A percentile compares a stretch with the other conserved stretches of the same genome.
phyloP scores from a whole-genome alignment of 805 yeast genomes.

The Cephaloascus albidus region DNA sequence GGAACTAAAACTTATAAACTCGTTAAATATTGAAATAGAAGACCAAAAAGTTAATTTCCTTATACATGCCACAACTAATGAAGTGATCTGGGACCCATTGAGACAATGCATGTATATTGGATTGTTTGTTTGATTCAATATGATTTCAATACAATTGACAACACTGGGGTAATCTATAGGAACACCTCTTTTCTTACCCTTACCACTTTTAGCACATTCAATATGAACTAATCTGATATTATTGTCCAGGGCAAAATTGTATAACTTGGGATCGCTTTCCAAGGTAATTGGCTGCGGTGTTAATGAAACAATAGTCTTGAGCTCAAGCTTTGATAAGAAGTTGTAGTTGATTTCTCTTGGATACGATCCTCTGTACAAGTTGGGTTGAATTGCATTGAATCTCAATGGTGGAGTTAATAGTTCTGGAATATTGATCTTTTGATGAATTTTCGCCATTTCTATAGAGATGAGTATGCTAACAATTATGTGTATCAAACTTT shows the following conservation, averaged over 20 bases:
- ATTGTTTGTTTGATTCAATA: conserved; percentile 47
- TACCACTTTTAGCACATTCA: conserved; percentile 57
- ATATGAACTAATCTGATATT: conserved; percentile 62
- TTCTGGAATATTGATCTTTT: too few relatives aligned
- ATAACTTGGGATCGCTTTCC: conserved; percentile 40
- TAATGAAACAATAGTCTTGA: conserved; percentile 68
- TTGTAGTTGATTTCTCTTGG: conserved; percentile 70
- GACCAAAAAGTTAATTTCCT: conserved; percentile 85
- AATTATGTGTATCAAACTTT: too few relatives aligned
- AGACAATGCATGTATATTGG: conserved; percentile 82
- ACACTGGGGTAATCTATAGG: conserved; percentile 66
- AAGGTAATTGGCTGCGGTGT: conserved; percentile 65
- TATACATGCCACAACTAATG: conserved; percentile 77
- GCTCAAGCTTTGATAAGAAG: conserved; percentile 53
- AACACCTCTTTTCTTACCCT: conserved; percentile 75
- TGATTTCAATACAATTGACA: conserved; percentile 45
- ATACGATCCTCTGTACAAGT: conserved; percentile 75
- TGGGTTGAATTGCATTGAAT: conserved; percentile 61
- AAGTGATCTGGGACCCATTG: conserved; percentile 84
- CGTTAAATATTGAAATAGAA: conserved; percentile 77
- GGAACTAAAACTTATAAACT: conserved; percentile 68
- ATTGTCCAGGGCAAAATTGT: conserved; percentile 40
- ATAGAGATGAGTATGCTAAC: too few relatives aligned
- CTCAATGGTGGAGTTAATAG: conserved; percentile 65
- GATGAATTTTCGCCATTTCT: too few relatives aligned